Base-by-base conservation (phyloP, 768 basidiomycete species). In the Leccinum variicolor region DNA sequence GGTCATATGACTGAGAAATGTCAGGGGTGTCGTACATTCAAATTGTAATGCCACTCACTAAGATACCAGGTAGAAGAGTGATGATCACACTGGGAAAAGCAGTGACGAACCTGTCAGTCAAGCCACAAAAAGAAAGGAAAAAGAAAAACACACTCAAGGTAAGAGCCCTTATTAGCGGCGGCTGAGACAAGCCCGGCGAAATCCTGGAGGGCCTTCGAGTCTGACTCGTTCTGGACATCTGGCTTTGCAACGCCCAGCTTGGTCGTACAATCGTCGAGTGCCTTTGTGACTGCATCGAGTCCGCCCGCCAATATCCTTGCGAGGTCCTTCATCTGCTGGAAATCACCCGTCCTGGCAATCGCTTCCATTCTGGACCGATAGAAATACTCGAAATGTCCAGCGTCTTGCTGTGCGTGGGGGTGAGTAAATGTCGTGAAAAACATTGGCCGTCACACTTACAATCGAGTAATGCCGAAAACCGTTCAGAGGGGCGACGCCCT, bases 391-490 rank as follows among this genome's bases (percentile, higher is more conserved):
- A 58, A 57, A 21, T 59, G 57, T 15, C 17, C 10, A 21, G 26
- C 55, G 14, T 59, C 56, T 50, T 59, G 58, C 58, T 59, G 26
- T 26, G 6, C 10, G 3, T 15, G 11, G 1, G 3, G 7, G 17
- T 19, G 8, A 31, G 25, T 17, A 5, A 4, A 45, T 13, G 1
- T 6, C 2, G 19, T 8, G 33, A 29, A 29, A 7, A 8, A 6
- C 1, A 17, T 25, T 19, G 19, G 17, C 7, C 9, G 25, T n/a
- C 4, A 3, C 15, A 50, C 57, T 58, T 28, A 59, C 58, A 15
- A 58, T 58, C 26, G 33, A 58, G n/a, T 58, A 43, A 25, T 58
- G 47, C 8, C 57, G 54, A 39, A 57, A 58, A 14, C 57, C 56
- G 13, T 50, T 58, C 6, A 50, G 21, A 13, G 41, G 15, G 14